Evolutionary conservation across 2,329 filamentous ascomycete species (phyloP), one percentile per base, ranked within the genome.

Genomic region (Cryphonectria japonica): DNA sequence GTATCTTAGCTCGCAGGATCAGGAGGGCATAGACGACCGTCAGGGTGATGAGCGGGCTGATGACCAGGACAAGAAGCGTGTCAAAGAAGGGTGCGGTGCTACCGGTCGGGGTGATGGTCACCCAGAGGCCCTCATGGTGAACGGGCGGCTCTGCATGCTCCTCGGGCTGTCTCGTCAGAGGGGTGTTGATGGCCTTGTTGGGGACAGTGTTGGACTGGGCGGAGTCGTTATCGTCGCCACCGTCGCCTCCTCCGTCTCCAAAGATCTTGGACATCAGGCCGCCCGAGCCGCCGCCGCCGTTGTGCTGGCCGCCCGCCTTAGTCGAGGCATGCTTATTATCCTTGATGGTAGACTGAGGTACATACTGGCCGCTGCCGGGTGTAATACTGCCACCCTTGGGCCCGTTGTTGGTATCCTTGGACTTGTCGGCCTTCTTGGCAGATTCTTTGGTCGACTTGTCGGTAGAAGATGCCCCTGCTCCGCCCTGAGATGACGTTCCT

Each of bases 71-170:
- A n/a, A 98, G 85, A 2, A 99, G 87, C 0, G 95, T 98, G 79
- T 99, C 96, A 76, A 98, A 95, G 83, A 99, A 97, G 0, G 96
- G 95, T 76, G 92, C 97, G 6, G 92, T 92, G 74, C 94, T 95
- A 80, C 90, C 95, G 0, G 94, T 95, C 1, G 95, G 96, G 0
- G 94, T 96, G 69, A 99, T 89, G 9, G 96, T 97, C n/a, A 99
- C 94, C 94, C 94, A 98, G 5, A 99, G 87, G 1, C 94, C 95
- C 76, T 96, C 91, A 74, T 91, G 91, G 5, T 43, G 41, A 14
- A 39, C 11, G 41, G 41, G 16, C 85, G 85, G 76, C 26, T 78
- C 76, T 67, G 77, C 73, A 22, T 62, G 66, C 19, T 41, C 68
- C 19, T 41, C 68, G 34, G 66, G 62, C 26, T 67, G 46, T 22